phyloP scores from a whole-genome alignment of 305 asterid genomes.

The Solanum aculeatissimum region DNA sequence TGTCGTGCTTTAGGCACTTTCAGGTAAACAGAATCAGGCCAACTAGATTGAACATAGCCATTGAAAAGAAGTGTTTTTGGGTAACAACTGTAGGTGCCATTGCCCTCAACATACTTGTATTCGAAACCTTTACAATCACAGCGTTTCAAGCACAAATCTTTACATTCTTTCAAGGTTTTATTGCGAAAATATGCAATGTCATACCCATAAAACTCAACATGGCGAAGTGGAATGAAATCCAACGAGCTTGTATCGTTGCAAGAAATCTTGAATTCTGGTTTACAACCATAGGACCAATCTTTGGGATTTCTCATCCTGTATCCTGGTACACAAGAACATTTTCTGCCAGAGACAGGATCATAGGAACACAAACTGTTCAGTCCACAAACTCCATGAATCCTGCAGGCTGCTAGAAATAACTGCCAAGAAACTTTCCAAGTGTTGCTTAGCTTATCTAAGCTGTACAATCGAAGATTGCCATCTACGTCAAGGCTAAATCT shows the following conservation, averaged over 20 bases:
- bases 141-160: background rate
- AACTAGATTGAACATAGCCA: constrained; percentile 8
- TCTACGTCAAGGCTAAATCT: constrained; percentile 17
- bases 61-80: constrained; percentile 6
- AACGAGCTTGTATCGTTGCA: background rate
- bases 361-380: constrained; percentile 12
- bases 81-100: constrained; percentile 7
- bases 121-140: constrained; percentile 19
- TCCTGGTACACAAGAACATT: constrained; percentile 22
- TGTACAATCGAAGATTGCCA: constrained; percentile 18
- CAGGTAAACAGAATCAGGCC: constrained; percentile 2
- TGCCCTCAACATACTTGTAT: background rate
- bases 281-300: constrained; percentile 26
- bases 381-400: constrained; percentile 18
- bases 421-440: constrained; percentile 23
- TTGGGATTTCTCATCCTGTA: constrained; percentile 2
- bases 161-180: constrained; percentile 6
- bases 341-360: background rate
- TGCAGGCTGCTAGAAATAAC: background rate
- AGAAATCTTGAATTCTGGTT: constrained; percentile 3
- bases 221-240: constrained; percentile 10
- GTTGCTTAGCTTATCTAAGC: background rate
- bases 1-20: background rate
- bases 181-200: constrained; percentile 2
- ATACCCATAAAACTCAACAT: constrained; percentile 18